phyloP scores from a whole-genome alignment of 495 filamentous ascomycete species.

The Trichoderma asperelloides region DNA sequence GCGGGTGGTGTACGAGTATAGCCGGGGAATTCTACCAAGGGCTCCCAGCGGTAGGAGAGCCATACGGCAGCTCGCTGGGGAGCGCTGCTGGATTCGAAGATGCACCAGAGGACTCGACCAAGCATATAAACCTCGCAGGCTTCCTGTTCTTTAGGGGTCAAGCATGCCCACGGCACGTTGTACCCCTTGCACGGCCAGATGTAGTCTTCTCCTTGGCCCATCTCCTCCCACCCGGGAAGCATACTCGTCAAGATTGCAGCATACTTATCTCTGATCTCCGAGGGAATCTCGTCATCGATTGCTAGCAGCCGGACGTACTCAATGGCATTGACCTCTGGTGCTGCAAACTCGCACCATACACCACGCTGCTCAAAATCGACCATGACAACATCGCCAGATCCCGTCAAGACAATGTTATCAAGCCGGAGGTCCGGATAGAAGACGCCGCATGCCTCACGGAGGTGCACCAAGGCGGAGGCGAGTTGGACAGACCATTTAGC shows the following conservation, averaged over 20 bases:
- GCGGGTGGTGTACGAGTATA: conserved; percentile 28
- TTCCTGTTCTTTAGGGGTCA: conserved; percentile 35
- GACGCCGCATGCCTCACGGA: conserved; percentile 25
- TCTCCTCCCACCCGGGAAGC: conserved; percentile 28
- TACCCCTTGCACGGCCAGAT: conserved; percentile 30
- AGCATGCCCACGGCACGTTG: conserved; percentile 37
- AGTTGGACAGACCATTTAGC: conserved; percentile 38
- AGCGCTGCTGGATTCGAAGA: conserved; percentile 40
- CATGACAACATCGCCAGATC: conserved; percentile 32
- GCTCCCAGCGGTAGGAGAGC: conserved; percentile 39
- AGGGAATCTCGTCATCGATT: conserved; percentile 22
- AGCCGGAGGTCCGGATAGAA: conserved; percentile 43
- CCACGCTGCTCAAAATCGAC: conserved; percentile 46
- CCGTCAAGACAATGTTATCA: conserved; percentile 39
- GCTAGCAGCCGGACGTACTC: conserved; percentile 37
- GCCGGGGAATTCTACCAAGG: conserved; percentile 38
- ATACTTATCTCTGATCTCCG: conserved; percentile 24
- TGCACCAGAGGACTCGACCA: conserved; percentile 41
- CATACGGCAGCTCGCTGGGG: conserved; percentile 38
- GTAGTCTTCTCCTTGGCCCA: conserved; percentile 27
- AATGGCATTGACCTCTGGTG: conserved; percentile 41
- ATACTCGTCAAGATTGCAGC: conserved; percentile 23
- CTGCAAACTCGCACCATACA: conserved; percentile 41
- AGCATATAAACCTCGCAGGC: conserved; percentile 44
- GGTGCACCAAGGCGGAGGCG: conserved; percentile 30